These are phyloP conservation scores for Aquilaria sinensis DNA, from an alignment of 345 rosid species.

Conservation along the genomic window DNA sequence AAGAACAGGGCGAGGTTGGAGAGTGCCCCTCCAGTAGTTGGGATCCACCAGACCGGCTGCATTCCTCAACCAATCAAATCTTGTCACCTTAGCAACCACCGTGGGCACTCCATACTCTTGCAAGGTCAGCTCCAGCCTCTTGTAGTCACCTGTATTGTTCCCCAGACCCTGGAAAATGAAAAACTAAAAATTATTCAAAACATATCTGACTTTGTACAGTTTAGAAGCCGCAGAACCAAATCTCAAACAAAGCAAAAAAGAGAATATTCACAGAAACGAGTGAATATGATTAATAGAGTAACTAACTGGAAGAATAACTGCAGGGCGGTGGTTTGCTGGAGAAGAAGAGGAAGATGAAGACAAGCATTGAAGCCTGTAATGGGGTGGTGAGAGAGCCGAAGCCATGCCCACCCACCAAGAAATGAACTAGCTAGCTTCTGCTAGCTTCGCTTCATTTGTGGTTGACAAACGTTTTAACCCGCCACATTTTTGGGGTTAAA, in stretches of 20 bases:
- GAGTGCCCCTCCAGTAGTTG: slow-evolving; percentile 87
- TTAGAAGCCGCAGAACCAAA: not conserved
- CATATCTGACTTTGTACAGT: no score
- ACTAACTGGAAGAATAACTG: slow-evolving; percentile 79
- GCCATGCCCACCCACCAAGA: slow-evolving; percentile 12
- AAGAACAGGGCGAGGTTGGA: slow-evolving; percentile 87
- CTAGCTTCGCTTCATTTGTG: not conserved
- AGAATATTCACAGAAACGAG: not conserved
- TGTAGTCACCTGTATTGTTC: slow-evolving; percentile 78
- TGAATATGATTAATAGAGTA: not conserved
- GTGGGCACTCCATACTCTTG: slow-evolving; percentile 57
- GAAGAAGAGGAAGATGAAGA: slow-evolving; percentile 19
- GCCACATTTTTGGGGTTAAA: no score
- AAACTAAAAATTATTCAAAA: no score
- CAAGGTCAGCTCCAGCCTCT: slow-evolving; percentile 50
- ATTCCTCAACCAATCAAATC: slow-evolving; percentile 86
- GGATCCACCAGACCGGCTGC: slow-evolving; percentile 87
- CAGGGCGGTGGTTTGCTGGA: slow-evolving; percentile 46
- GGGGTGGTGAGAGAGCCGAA: slow-evolving; percentile 46
- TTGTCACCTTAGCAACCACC: slow-evolving; percentile 69
- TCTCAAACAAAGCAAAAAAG: not conserved
- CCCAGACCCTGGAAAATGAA: slow-evolving; percentile 61
- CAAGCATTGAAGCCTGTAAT: slow-evolving; percentile 26
- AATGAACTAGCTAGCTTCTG: not conserved
- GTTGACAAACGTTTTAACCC: not conserved